A percentile compares a stretch with the other conserved stretches of the same genome.
phyloP scores from a whole-genome alignment of 2,329 filamentous ascomycete species.

The Coleophoma crateriformis region DNA sequence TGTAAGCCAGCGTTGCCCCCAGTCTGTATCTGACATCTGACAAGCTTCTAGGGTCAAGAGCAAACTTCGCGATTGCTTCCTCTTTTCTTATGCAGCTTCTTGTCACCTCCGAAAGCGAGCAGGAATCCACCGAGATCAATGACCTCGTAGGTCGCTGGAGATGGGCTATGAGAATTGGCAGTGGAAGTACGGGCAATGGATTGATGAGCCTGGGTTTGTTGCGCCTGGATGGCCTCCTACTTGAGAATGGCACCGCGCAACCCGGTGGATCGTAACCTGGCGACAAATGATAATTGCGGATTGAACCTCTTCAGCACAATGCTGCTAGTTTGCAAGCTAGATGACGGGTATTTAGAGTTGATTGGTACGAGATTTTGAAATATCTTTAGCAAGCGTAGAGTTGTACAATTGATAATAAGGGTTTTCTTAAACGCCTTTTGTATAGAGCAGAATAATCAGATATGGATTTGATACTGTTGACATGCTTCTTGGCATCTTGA shows the following conservation, averaged over 20 bases:
- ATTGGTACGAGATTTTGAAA: too few relatives aligned
- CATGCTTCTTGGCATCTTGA: too few relatives aligned
- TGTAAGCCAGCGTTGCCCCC: constrained; percentile 10
- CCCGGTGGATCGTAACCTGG: not conserved
- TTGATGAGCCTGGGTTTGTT: constrained; percentile 25
- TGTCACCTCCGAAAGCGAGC: constrained; percentile 19
- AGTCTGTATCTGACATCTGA: not conserved
- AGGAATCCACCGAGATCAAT: constrained; percentile 21
- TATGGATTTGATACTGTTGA: too few relatives aligned
- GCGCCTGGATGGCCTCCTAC: constrained; percentile 20
- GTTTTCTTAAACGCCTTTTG: too few relatives aligned
- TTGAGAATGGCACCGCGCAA: constrained; percentile 13
- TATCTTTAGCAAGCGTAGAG: too few relatives aligned
- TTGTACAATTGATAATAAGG: too few relatives aligned
- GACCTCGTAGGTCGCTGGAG: constrained; percentile 22
- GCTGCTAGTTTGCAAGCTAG: too few relatives aligned
- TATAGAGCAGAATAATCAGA: too few relatives aligned
- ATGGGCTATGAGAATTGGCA: constrained; percentile 23
- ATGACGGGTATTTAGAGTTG: too few relatives aligned
- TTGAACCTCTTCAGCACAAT: too few relatives aligned
- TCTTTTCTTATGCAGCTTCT: constrained; percentile 27
- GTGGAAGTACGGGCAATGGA: constrained; percentile 18
- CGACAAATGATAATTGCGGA: not conserved
- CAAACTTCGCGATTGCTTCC: constrained; percentile 26
- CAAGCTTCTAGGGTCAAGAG: constrained; percentile 20